phyloP scores from a whole-genome alignment of 148 eudicot species.

The Selenicereus undatus region DNA sequence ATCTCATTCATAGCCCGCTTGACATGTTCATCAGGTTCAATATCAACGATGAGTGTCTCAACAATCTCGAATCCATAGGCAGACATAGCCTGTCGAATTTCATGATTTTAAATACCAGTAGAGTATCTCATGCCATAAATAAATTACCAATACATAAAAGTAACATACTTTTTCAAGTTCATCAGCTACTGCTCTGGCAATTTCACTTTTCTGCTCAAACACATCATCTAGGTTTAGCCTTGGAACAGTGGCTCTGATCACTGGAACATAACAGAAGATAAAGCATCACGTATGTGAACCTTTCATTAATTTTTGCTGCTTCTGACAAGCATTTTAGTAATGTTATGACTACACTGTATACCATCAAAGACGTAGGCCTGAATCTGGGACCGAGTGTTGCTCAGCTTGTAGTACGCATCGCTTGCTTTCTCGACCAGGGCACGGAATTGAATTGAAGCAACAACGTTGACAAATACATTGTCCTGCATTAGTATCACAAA shows the following conservation, averaged over 20 bases:
- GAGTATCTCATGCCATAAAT: neutral
- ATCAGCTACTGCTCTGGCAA: constrained; percentile 38
- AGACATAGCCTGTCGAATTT: constrained; percentile 35
- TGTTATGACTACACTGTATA: constrained; percentile 6
- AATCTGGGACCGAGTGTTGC: constrained; percentile 46
- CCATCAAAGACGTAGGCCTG: constrained; percentile 61
- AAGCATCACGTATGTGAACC: neutral
- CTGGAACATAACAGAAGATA: constrained; percentile 16
- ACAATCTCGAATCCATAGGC: constrained; percentile 41
- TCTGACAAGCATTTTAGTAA: neutral
- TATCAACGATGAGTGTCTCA: constrained; percentile 42
- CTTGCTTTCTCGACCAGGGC: constrained; percentile 44
- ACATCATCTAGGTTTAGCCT: constrained; percentile 34
- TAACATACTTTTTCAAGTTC: constrained; percentile 37
- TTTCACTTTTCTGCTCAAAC: constrained; percentile 41
- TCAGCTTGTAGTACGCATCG: constrained; percentile 57
- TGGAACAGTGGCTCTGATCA: constrained; percentile 40
- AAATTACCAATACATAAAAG: no score
- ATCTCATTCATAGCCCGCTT: constrained; percentile 50
- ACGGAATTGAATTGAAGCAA: constrained; percentile 49
- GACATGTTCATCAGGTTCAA: constrained; percentile 42
- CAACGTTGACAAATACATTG: constrained; percentile 54
- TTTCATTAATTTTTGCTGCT: neutral
- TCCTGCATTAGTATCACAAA: constrained; percentile 27
- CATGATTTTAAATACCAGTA: neutral